Evolutionary conservation across 2,329 filamentous ascomycete genomes (phyloP), one percentile per base, ranked within the genome.

Genomic region (Septoria linicola): DNA sequence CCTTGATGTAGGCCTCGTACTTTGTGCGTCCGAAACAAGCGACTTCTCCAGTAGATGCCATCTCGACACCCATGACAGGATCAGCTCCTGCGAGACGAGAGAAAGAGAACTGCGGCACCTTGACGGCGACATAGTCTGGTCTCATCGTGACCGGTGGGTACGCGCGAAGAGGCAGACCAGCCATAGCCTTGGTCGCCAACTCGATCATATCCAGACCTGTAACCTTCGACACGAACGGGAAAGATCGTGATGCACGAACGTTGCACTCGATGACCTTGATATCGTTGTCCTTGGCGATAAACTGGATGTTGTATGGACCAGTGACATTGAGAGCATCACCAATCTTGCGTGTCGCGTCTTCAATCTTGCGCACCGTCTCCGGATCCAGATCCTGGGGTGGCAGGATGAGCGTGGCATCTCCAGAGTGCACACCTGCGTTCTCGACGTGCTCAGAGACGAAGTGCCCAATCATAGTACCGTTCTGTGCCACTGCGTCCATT

Each of bases 191-290:
- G 62, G 93, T 97, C 21, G 93, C 93, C 89, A 99, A 90, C 76
- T 96, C 92, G 60, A 99, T 96, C 57, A 99, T 79, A 68, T 99
- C 92, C 45, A 96, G 88, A 44, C 91, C 91, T 89, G 96, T 97
- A 61, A 95, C 89, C 78, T 99, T 99, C 59, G 91, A 96, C 13
- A 97, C 91, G 68, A 99, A 99, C 55, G 93, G 93, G 80, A 96
- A 96, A 0, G 92, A 97, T 59, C 93, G 83, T 39, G 93, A 96
- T 13, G 93, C 93, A 58, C 93, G 86, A 54, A 97, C 93, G 66
- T 99, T 99, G 74, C 93, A 97, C 75, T 99, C 93, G 59, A 99
- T 99, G 60, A 99, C 93, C 79, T 97, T 97, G 78, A 99, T 97
- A 61, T 97, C 92, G 70, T 97, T 97, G 71, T 97, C 91, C 77